phyloP scores from a whole-genome alignment of 2,329 filamentous ascomycete species.

The Tolypocladium cylindrosporum region DNA sequence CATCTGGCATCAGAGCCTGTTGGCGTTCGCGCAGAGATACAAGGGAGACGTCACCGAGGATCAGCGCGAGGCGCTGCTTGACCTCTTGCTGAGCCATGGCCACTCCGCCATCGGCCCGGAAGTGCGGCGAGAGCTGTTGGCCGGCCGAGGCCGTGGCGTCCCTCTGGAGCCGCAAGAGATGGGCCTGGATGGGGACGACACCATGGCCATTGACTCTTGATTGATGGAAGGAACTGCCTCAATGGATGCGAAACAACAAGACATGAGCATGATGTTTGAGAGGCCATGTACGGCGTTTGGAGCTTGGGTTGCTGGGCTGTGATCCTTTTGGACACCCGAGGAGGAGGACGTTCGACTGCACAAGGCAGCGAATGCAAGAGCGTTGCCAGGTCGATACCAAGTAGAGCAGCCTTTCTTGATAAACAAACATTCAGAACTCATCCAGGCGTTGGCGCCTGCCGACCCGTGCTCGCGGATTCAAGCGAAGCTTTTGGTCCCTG shows the following conservation, averaged over 20 bases:
- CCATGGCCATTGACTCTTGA: slow-evolving; percentile 63
- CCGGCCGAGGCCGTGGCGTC: slow-evolving; percentile 77
- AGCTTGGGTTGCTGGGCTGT: not conserved
- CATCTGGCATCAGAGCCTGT: slow-evolving; percentile 88
- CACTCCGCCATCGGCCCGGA: slow-evolving; percentile 87
- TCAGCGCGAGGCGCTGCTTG: slow-evolving; percentile 81
- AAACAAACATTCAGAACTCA: not conserved
- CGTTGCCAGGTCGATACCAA: not conserved
- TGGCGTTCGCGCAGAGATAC: slow-evolving; percentile 90
- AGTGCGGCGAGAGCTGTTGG: slow-evolving; percentile 77
- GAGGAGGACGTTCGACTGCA: not conserved
- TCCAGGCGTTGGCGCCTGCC: not conserved
- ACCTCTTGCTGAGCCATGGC: slow-evolving; percentile 73
- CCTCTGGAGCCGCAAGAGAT: slow-evolving; percentile 45
- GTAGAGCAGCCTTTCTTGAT: not conserved
- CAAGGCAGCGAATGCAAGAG: not conserved
- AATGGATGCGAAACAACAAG: not conserved
- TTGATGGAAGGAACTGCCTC: not conserved
- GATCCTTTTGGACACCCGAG: not conserved
- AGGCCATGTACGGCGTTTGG: slow-evolving; percentile 12
- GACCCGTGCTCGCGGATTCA: not conserved
- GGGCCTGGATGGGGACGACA: slow-evolving; percentile 71
- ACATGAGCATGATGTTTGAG: slow-evolving; percentile 4
- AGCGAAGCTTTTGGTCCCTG: not conserved
- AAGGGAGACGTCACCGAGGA: slow-evolving; percentile 95